phyloP scores from a whole-genome alignment of 129 eudicot genomes.

The Kitagawia praeruptora region DNA sequence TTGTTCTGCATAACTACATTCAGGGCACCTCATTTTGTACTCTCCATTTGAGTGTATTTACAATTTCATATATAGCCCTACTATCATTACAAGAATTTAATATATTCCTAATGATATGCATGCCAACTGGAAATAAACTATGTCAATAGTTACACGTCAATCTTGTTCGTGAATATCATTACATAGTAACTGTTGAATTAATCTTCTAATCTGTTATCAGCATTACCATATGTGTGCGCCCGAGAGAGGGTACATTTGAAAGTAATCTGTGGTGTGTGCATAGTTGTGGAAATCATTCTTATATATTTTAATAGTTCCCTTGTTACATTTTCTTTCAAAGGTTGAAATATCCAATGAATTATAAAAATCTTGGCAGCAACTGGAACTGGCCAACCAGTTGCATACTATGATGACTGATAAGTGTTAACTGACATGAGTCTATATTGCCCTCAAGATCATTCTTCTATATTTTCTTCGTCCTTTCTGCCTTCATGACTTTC shows the following conservation, averaged over 20 bases:
- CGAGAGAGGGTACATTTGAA: background rate
- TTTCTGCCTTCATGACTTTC: too few species aligned
- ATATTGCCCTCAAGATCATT: too few species aligned
- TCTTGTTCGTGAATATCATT: too few species aligned
- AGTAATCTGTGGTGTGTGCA: background rate
- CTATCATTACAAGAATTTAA: background rate
- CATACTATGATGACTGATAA: too few species aligned
- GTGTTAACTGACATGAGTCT: too few species aligned
- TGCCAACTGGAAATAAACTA: background rate
- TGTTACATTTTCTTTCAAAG: background rate
- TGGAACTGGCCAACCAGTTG: too few species aligned
- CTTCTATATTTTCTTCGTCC: too few species aligned
- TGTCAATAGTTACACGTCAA: background rate
- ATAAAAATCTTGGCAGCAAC: background rate
- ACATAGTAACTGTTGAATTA: background rate
- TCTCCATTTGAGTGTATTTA: background rate
- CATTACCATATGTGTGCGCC: background rate
- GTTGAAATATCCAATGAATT: background rate
- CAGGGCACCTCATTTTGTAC: background rate
- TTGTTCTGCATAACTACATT: constrained; percentile 3
- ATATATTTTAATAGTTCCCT: background rate
- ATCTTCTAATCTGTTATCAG: background rate
- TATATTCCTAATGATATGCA: background rate
- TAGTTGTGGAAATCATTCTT: background rate
- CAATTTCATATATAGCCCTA: background rate